Conservation (phyloP, 2,329 filamentous ascomycete genomes). For the Pseudogymnoascus sp. region DNA sequence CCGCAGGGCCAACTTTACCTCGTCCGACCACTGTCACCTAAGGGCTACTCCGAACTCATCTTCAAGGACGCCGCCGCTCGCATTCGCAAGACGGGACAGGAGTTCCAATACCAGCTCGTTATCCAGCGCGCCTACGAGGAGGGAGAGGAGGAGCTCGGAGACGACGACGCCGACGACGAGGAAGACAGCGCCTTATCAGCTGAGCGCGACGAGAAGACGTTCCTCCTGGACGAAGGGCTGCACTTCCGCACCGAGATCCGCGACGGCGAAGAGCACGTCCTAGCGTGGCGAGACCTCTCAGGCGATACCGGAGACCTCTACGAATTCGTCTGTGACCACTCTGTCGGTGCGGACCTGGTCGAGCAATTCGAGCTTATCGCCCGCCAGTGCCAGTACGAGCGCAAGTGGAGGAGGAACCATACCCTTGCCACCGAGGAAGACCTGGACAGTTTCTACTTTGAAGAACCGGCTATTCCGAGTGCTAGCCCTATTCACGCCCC, state of each 20-base stretch:
- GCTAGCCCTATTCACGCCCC: slow-evolving; percentile 56
- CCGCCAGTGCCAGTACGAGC: slow-evolving; percentile 93
- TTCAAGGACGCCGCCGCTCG: slow-evolving; percentile 94
- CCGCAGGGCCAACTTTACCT: slow-evolving; percentile 95
- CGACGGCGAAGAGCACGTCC: slow-evolving; percentile 71
- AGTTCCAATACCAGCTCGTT: slow-evolving; percentile 95
- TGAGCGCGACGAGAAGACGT: slow-evolving; percentile 95
- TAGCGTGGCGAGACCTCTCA: slow-evolving; percentile 92
- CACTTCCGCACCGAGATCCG: slow-evolving; percentile 80
- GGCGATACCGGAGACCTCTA: slow-evolving; percentile 93
- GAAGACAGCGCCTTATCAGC: slow-evolving; percentile 63
- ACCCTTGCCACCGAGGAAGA: slow-evolving; percentile 75
- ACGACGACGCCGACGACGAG: slow-evolving; percentile 82
- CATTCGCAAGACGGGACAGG: slow-evolving; percentile 86
- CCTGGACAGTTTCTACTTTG: slow-evolving; percentile 74
- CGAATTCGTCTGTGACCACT: slow-evolving; percentile 88
- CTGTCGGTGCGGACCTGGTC: slow-evolving; percentile 61
- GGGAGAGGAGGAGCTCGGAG: slow-evolving; percentile 84
- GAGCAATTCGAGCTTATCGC: slow-evolving; percentile 75
- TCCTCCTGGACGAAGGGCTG: slow-evolving; percentile 85
- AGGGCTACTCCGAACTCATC: slow-evolving; percentile 97
- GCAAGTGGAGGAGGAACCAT: slow-evolving; percentile 77
- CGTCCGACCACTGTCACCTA: slow-evolving; percentile 87
- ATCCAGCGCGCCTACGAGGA: slow-evolving; percentile 96
- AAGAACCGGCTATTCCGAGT: slow-evolving; percentile 54